Conservation (phyloP, 768 basidiomycete species). For the Suillus americanus region DNA sequence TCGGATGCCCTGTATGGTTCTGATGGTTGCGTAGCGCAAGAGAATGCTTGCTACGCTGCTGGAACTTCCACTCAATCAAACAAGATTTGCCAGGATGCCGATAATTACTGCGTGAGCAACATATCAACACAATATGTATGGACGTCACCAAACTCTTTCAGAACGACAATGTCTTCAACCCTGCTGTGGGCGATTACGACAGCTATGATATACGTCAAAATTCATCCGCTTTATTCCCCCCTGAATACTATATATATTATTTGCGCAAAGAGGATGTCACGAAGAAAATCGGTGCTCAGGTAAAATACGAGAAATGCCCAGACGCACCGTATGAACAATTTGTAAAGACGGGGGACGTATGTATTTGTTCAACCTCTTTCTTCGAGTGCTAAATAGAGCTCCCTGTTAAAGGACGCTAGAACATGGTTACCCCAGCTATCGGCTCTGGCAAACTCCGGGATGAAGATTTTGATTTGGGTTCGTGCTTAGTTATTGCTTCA, state of each 20-base stretch:
- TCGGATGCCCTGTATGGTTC: conserved; percentile 47
- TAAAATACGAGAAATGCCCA: conserved; percentile 49
- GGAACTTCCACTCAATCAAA: conserved; percentile 47
- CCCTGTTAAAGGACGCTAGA: conserved; percentile 29
- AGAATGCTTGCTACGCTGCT: conserved; percentile 55
- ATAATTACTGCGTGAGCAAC: conserved; percentile 57
- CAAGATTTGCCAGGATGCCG: conserved; percentile 48
- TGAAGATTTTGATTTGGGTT: conserved; percentile 44
- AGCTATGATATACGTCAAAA: conserved; percentile 61
- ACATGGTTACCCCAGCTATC: conserved; percentile 38
- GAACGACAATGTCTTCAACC: conserved; percentile 48
- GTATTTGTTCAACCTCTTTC: conserved; percentile 15
- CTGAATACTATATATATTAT: conserved; percentile 54
- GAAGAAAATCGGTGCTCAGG: conserved; percentile 54
- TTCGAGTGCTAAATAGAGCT: conserved; percentile 4
- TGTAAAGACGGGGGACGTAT: conserved; percentile 55
- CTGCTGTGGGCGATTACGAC: conserved; percentile 55
- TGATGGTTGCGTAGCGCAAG: conserved; percentile 55
- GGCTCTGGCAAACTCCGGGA: conserved; percentile 32
- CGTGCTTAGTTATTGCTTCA: background rate
- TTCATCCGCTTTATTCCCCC: conserved; percentile 51
- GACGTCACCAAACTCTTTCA: conserved; percentile 19
- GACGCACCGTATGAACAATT: conserved; percentile 44
- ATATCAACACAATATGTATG: background rate
- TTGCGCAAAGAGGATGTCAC: conserved; percentile 37